These are phyloP conservation scores for Pichia sp. DNA, from an alignment of 1,139 yeast genomes.

Conservation along the genomic window DNA sequence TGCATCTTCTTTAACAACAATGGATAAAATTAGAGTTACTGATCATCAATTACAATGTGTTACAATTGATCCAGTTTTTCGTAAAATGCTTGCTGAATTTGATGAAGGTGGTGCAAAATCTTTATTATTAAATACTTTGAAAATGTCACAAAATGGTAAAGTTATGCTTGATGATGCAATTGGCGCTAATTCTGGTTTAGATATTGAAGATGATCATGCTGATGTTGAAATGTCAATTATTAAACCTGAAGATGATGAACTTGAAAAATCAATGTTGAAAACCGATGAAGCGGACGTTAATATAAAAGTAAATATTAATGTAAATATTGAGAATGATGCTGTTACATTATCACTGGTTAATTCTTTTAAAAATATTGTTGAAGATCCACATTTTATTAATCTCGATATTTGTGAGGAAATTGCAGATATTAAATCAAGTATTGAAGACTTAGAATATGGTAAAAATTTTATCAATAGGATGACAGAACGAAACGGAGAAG, in stretches of 20 bases:
- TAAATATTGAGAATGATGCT: not conserved
- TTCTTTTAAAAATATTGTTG: not conserved
- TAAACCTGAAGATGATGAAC: not conserved
- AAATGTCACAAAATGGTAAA: conserved; percentile 50
- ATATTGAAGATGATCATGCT: conserved; percentile 8
- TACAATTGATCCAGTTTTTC: conserved; percentile 67
- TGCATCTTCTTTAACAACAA: conserved; percentile 1
- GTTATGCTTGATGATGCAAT: conserved; percentile 28
- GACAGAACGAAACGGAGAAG: conserved; percentile 6
- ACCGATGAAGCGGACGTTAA: not conserved
- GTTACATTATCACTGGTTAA: not conserved
- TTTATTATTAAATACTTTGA: conserved; percentile 64
- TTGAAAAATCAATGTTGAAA: not conserved
- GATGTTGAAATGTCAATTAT: conserved; percentile 3
- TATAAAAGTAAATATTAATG: not conserved
- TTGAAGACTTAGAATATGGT: conserved; percentile 12
- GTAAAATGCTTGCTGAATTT: conserved; percentile 83
- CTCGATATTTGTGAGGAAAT: conserved; percentile 6
- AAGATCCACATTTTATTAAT: not conserved
- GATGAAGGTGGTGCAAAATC: conserved; percentile 96
- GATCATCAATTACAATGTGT: conserved; percentile 11
- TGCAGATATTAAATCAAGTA: conserved; percentile 7
- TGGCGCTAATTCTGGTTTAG: conserved; percentile 11
- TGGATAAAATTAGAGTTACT: conserved; percentile 4
- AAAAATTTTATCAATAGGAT: conserved; percentile 6